Base-by-base conservation (phyloP, 2,329 filamentous ascomycete genomes). In the Lachnellula suecica region DNA sequence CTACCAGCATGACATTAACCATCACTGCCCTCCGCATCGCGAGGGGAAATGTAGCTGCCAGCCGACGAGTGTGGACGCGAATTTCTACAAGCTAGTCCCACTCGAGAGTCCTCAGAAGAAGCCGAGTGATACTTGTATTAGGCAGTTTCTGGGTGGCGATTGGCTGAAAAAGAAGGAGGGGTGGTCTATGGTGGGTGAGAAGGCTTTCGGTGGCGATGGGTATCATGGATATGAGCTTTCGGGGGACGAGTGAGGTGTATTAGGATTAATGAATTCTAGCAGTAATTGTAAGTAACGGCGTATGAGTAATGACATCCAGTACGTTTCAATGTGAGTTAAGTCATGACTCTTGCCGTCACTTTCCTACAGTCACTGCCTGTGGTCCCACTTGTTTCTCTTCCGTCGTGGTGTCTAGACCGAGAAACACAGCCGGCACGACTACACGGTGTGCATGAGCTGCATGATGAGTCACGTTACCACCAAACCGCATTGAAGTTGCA, bases 1-100 rank as follows among this genome's bases (percentile, higher is more conserved):
- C 52, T 97, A 97, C 74, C 96, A 90, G 72, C 94, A 97, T 70
- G 88, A 73, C 51, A 71, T 75, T 35, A 76, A 75, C 49, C 63
- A 70, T 52, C 71, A 72, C 53, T 70, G 67, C 58, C 68, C 67
- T 29, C 60, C 66, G 4, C 64, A 66, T 40, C 44, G 45, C 20
- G 59, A 59, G 44, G 57, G 61, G 4, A 47, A 63, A 4, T 77
- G 74, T 59, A 67, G 66, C 4, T 78, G 74, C 57, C 71, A 76
- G n/a, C 68, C 69, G 2, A 76, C 71, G 23, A 60, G 66, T 2
- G 63, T 77, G 9, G 74, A 78, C 57, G 71, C 68, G 54, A 71
- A 74, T 51, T 76, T 76, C 54, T 74, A 74, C 48, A 75, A 72
- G 50, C 66, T 78, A 6, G 74, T 77, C 1, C 74, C 75, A 1